A percentile compares a stretch with the other conserved stretches of the same genome.
phyloP scores from a whole-genome alignment of 1,139 yeast species.

The Debaryomycetaceae sp. region DNA sequence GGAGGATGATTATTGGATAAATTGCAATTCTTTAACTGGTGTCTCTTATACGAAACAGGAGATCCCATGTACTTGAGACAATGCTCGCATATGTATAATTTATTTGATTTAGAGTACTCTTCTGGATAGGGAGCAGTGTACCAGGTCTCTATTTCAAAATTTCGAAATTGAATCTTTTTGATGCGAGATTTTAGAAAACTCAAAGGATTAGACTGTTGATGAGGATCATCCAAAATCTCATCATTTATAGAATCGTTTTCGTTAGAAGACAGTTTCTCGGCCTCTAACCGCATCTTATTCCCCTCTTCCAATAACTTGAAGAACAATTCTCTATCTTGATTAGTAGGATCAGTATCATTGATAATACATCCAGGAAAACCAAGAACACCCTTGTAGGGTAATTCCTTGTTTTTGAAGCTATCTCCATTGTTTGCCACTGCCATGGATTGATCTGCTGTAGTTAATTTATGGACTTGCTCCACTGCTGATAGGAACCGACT shows the following conservation, averaged over 20 bases:
- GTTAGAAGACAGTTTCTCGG: background rate
- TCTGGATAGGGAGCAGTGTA: constrained; percentile 92
- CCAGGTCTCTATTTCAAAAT: constrained; percentile 82
- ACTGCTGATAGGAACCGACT: background rate
- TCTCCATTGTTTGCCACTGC: background rate
- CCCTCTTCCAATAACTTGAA: constrained; percentile 27
- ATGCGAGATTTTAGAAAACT: constrained; percentile 27
- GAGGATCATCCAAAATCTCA: constrained; percentile 7
- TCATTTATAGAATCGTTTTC: background rate
- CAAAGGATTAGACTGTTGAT: constrained; percentile 1
- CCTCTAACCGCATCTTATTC: constrained; percentile 8
- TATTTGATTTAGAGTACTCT: constrained; percentile 63
- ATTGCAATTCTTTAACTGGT: constrained; percentile 64
- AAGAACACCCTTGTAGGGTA: constrained; percentile 67
- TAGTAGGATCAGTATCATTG: constrained; percentile 56
- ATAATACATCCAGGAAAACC: constrained; percentile 60
- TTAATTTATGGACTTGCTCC: background rate
- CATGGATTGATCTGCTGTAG: background rate
- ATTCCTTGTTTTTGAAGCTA: constrained; percentile 22
- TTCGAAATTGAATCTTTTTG: constrained; percentile 62
- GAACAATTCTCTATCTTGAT: constrained; percentile 49
- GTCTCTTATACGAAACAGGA: constrained; percentile 66
- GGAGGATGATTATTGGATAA: constrained; percentile 68
- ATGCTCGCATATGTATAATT: constrained; percentile 76
- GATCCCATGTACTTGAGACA: constrained; percentile 82